Percentiles rank a stretch among this genome's conserved stretches.
phyloP scores from a whole-genome alignment of 768 basidiomycete species.

The Floccularia luteovirens region DNA sequence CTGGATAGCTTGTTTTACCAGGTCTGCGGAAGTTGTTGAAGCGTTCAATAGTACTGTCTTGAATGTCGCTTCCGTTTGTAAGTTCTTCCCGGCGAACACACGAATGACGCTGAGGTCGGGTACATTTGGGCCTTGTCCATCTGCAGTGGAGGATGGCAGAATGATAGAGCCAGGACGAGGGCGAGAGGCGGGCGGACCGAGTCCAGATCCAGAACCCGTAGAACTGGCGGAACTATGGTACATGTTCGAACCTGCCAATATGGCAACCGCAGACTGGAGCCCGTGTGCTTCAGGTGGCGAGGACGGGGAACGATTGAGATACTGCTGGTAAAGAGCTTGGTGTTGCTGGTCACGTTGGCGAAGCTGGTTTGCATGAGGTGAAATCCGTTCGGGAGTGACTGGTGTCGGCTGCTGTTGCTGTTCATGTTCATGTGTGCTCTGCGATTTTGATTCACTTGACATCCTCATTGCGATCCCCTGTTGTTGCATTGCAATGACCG shows the following conservation, averaged over 20 bases:
- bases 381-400: conserved; percentile 16
- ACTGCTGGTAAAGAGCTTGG: conserved; percentile 81
- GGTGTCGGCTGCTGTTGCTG: conserved; percentile 18
- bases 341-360: conserved; percentile 87
- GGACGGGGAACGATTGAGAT: conserved; percentile 81
- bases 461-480: conserved; percentile 25
- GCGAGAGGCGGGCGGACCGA: conserved; percentile 44
- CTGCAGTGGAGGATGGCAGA: conserved; percentile 49
- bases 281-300: conserved; percentile 73
- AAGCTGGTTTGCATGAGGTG: conserved; percentile 53
- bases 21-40: conserved; percentile 75
- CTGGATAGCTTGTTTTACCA: conserved; percentile 89
- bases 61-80: conserved; percentile 95
- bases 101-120: conserved; percentile 92
- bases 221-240: conserved; percentile 21
- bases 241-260: conserved; percentile 36
- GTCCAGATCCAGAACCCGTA: conserved; percentile 33
- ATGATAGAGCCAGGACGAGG: conserved; percentile 77
- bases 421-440: conserved; percentile 13
- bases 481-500: conserved; percentile 47
- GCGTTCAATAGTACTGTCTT: conserved; percentile 93
- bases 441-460: conserved; percentile 19
- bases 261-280: conserved; percentile 63
- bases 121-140: conserved; percentile 54
- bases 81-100: conserved; percentile 85